Conservation (phyloP, 768 basidiomycete species). For the Phlebiopsis flavidoalba region DNA sequence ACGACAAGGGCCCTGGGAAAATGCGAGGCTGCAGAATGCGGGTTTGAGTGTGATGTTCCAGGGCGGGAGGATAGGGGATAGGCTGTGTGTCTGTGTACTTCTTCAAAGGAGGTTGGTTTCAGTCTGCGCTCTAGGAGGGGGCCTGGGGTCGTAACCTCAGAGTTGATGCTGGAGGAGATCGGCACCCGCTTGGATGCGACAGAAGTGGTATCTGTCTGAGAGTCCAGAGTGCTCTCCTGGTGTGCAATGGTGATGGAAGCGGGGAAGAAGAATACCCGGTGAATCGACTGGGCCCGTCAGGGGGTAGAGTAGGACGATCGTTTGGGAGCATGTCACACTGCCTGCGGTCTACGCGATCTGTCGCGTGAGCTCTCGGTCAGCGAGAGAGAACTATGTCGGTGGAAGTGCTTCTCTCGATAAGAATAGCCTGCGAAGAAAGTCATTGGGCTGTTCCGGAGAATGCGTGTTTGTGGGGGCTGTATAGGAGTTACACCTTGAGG, state of each 20-base stretch:
- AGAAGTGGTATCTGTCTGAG: constrained; percentile 17
- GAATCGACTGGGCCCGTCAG: background rate
- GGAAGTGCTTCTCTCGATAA: constrained; percentile 19
- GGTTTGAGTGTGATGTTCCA: background rate
- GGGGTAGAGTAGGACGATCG: constrained; percentile 14
- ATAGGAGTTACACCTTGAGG: constrained; percentile 14
- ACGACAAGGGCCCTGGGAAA: constrained; percentile 60
- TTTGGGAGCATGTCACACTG: constrained; percentile 7
- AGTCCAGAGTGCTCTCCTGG: constrained; percentile 17
- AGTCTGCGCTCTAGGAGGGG: constrained; percentile 7
- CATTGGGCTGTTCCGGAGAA: constrained; percentile 16
- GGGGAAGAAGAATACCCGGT: background rate
- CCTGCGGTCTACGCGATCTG: constrained; percentile 1
- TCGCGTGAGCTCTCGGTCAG: constrained; percentile 10
- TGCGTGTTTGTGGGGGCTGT: constrained; percentile 21
- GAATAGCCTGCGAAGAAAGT: constrained; percentile 21
- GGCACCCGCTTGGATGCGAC: constrained; percentile 18
- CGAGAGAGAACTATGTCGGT: constrained; percentile 11
- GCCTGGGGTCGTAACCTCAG: constrained; percentile 16
- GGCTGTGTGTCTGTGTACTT: constrained; percentile 12
- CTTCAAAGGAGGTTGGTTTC: constrained; percentile 10
- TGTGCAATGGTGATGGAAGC: background rate
- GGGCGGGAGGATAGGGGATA: background rate
- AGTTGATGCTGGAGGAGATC: constrained; percentile 16
- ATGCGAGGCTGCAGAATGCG: background rate